phyloP scores from a whole-genome alignment of 2,329 filamentous ascomycete genomes.

The Biscogniauxia marginata region DNA sequence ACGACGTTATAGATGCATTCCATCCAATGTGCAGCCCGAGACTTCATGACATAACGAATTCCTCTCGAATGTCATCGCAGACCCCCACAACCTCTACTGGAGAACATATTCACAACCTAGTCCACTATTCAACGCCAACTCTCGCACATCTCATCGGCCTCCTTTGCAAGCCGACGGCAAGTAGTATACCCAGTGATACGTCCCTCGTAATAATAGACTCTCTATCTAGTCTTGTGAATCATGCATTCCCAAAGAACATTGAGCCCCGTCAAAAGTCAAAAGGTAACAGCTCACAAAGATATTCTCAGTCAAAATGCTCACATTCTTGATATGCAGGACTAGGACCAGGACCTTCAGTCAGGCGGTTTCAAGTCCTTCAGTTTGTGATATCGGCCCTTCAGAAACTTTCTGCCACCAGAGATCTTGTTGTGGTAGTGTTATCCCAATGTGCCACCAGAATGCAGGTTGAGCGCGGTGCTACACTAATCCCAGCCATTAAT shows the following conservation, averaged over 20 bases:
- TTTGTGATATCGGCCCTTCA: conserved; percentile 68
- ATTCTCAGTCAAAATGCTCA: conserved; percentile 9
- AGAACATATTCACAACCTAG: conserved; percentile 34
- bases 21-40: conserved; percentile 41
- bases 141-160: conserved; percentile 75
- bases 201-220: conserved; percentile 75
- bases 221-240: conserved; percentile 72
- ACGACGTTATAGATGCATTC: conserved; percentile 41
- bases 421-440: conserved; percentile 72
- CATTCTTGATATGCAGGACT: conserved; percentile 8
- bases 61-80: conserved; percentile 5
- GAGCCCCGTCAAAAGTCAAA: conserved; percentile 40
- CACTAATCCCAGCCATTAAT: conserved; percentile 72
- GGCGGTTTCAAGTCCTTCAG: conserved; percentile 54
- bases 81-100: conserved; percentile 5
- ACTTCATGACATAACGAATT: conserved; percentile 30
- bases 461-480: conserved; percentile 62
- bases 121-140: conserved; percentile 53
- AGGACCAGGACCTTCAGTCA: conserved; percentile 40
- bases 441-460: conserved; percentile 84
- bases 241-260: conserved; percentile 66
- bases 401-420: conserved; percentile 70
- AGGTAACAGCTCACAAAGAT: conserved; percentile 30
- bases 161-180: conserved; percentile 62
- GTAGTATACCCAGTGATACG: conserved; percentile 61